Conservation (phyloP, 768 basidiomycete species). For the Hemileccinum rubropunctum region DNA sequence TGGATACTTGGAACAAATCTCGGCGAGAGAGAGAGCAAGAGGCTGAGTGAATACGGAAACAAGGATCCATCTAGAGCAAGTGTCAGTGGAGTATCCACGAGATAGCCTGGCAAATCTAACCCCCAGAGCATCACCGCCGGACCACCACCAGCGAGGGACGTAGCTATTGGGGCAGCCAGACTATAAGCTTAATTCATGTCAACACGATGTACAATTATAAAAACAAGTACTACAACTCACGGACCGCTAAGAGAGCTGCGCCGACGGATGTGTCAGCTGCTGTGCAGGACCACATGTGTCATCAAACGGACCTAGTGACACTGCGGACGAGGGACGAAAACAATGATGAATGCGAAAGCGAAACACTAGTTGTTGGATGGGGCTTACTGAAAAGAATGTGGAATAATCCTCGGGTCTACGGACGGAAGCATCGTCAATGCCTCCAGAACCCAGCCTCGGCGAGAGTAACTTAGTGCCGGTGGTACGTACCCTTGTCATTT, state of each 20-base stretch:
- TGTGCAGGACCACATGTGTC: no score
- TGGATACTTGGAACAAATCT: constrained; percentile 59
- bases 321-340: constrained; percentile 22
- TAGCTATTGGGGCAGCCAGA: constrained; percentile 55
- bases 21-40: constrained; percentile 53
- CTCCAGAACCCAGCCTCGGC: no score
- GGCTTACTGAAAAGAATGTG: constrained; percentile 54
- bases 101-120: constrained; percentile 24
- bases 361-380: not conserved
- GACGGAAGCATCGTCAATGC: not conserved
- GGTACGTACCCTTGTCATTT: constrained; percentile 45
- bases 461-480: no score
- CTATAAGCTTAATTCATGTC: constrained; percentile 43
- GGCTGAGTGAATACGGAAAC: constrained; percentile 49
- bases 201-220: not conserved
- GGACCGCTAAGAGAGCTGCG: constrained; percentile 59
- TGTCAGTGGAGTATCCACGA: not conserved
- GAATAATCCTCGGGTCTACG: constrained; percentile 47
- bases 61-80: constrained; percentile 43
- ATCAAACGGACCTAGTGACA: constrained; percentile 44
- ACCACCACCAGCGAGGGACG: constrained; percentile 52
- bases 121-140: constrained; percentile 58
- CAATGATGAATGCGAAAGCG: not conserved
- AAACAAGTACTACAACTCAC: constrained; percentile 37
- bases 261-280: constrained; percentile 1